Conservation (phyloP, 2,329 filamentous ascomycete genomes). For the Tolypocladium album region DNA sequence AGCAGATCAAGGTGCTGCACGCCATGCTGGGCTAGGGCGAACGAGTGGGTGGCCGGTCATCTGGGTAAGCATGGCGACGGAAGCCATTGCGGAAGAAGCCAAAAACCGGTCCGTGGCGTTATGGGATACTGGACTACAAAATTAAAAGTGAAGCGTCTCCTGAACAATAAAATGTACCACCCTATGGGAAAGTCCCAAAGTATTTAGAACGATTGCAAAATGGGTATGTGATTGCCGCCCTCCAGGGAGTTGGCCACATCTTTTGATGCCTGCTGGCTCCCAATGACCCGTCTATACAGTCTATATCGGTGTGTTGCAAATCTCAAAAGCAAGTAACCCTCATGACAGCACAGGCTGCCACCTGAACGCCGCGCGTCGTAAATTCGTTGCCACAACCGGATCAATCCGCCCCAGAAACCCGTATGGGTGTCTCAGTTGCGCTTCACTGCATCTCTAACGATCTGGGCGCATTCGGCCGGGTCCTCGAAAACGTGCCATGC, state of each 20-base stretch:
- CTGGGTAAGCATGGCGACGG: not conserved
- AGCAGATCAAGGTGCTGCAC: conserved; percentile 48
- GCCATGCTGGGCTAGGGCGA: conserved; percentile 17
- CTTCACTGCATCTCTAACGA: conserved; percentile 16
- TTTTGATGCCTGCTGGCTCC: not conserved
- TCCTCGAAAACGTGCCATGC: conserved; percentile 79
- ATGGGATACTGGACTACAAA: not conserved
- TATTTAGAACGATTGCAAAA: not conserved
- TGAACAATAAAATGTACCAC: not conserved
- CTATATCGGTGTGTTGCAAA: too few species aligned
- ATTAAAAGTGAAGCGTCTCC: not conserved
- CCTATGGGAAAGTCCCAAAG: too few species aligned
- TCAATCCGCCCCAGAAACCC: not conserved
- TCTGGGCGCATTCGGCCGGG: conserved; percentile 48
- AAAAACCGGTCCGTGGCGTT: not conserved
- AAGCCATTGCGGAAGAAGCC: not conserved
- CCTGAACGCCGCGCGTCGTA: not conserved
- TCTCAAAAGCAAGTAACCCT: not conserved
- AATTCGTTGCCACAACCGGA: not conserved
- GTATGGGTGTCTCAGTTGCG: not conserved
- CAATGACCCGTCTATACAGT: not conserved
- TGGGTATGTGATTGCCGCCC: not conserved
- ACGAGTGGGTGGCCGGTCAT: not conserved
- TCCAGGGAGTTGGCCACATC: not conserved
- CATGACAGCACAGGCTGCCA: not conserved